These are phyloP conservation scores for Fusarium coicis DNA, from an alignment of 2,329 filamentous ascomycete species.

Conservation along the genomic window DNA sequence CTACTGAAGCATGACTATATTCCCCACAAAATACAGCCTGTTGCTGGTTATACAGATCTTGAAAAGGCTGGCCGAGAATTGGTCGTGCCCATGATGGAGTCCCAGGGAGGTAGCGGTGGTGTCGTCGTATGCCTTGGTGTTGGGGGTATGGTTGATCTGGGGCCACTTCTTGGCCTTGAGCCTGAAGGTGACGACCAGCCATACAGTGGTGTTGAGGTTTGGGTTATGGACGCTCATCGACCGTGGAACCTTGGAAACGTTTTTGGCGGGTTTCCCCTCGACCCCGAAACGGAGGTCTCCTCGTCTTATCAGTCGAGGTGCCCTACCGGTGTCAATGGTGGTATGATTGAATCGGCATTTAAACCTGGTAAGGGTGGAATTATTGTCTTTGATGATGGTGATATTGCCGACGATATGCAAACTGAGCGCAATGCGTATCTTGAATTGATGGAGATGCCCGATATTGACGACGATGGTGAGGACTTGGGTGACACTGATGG, in stretches of 20 bases:
- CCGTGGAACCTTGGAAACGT: constrained; percentile 97
- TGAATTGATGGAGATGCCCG: constrained; percentile 89
- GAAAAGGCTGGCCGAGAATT: constrained; percentile 81
- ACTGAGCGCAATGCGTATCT: constrained; percentile 84
- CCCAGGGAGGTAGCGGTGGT: constrained; percentile 84
- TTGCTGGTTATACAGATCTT: constrained; percentile 92
- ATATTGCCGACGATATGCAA: constrained; percentile 85
- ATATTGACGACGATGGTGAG: constrained; percentile 79
- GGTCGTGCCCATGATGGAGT: constrained; percentile 86
- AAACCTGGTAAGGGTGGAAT: constrained; percentile 85
- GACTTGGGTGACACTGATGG: constrained; percentile 68
- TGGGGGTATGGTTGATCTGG: constrained; percentile 89
- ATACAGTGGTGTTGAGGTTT: constrained; percentile 90
- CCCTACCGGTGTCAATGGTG: constrained; percentile 75
- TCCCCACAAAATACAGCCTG: constrained; percentile 94
- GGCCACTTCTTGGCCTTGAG: constrained; percentile 77
- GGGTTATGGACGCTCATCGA: constrained; percentile 90
- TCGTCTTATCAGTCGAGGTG: constrained; percentile 62
- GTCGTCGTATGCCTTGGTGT: constrained; percentile 93
- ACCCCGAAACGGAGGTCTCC: constrained; percentile 60
- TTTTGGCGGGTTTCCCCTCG: constrained; percentile 78
- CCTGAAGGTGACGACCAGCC: constrained; percentile 72
- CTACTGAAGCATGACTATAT: constrained; percentile 98
- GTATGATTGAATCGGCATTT: constrained; percentile 77
- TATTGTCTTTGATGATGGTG: constrained; percentile 94